These are phyloP conservation scores for Sporisorium exsertum DNA, from an alignment of 1,284 basidiomycete species.

Conservation along the genomic window DNA sequence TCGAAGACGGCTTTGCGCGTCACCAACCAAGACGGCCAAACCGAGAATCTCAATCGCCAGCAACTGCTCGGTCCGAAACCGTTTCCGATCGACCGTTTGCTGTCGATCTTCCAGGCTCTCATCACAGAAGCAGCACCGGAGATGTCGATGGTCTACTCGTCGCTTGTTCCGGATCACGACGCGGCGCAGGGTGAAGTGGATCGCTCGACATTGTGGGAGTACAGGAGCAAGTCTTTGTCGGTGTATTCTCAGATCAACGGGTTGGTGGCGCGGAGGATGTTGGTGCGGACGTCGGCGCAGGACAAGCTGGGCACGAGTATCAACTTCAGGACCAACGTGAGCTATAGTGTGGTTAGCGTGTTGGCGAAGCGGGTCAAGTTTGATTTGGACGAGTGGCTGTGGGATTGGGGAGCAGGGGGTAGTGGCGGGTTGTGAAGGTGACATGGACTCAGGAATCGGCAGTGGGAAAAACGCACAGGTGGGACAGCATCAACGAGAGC, in stretches of 20 bases:
- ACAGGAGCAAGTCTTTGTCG: conserved; percentile 24
- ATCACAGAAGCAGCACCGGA: conserved; percentile 82
- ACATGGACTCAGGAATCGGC: not conserved
- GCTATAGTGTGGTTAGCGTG: conserved; percentile 34
- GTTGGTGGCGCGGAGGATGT: conserved; percentile 43
- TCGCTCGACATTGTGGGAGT: conserved; percentile 42
- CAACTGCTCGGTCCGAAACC: conserved; percentile 81
- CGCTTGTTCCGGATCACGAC: conserved; percentile 65
- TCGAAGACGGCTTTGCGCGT: conserved; percentile 26
- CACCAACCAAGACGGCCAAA: conserved; percentile 40
- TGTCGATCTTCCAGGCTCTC: conserved; percentile 84
- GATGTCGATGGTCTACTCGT: conserved; percentile 63
- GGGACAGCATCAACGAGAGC: not conserved
- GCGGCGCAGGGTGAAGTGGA: conserved; percentile 49
- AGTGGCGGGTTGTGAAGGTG: conserved; percentile 12
- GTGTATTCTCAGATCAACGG: conserved; percentile 52
- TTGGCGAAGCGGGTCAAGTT: conserved; percentile 50
- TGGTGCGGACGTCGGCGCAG: conserved; percentile 41
- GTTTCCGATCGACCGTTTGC: conserved; percentile 83
- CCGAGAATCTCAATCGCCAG: conserved; percentile 74
- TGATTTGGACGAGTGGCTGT: conserved; percentile 55
- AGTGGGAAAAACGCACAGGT: not conserved
- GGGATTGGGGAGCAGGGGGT: conserved; percentile 50
- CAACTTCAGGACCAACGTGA: conserved; percentile 50
- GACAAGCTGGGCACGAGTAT: conserved; percentile 46